Evolutionary conservation across 169 alveolate species (phyloP), one percentile per base, ranked within the genome.

Genomic region (Cryptosporidium sp.): DNA sequence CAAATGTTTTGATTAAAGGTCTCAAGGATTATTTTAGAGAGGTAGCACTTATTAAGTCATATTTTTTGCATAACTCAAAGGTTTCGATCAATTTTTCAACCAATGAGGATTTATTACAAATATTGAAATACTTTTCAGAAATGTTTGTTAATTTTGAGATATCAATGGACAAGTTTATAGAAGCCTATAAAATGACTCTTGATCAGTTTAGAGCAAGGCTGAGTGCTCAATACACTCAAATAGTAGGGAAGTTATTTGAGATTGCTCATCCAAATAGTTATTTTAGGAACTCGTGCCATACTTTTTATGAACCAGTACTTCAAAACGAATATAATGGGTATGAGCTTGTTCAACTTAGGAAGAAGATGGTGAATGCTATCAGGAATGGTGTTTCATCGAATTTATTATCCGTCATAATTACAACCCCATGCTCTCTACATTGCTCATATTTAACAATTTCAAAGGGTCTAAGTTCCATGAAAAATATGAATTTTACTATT

Each of bases 261-360:
- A 41, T 59, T 58, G 86, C 86, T 7, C 86, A 73, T 73, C 48
- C 43, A 18, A 41, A 43, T 73, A 73, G 71, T 55, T 73, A 73
- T 55, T 73, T 73, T 3, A 73, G 55, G 37, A 41, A 21, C 39
- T 73, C 86, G 7, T 73, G 86, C 31, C 43, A 3, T 21, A 50
- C 59, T 12, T 70, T 45, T 70, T 39, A 58, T 26, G 43, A 39
- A 7, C 37, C 9, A 23, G 39, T 31, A 1, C 18, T 55, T 2
- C 50, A 33, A 10, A 41, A 26, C 10, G 23, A 31, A 18, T 48
- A 35, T 45, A 18, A 18, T 35, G 52, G 29, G 33, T 73, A 33
- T 59, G 71, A 73, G 0, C 31, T 73, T 31, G 33, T 37, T 16
- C 71, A 55, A 41, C 18, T 73, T n/a, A 73, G 29, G 37, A 73